Evolutionary conservation across 2,329 filamentous ascomycete species (phyloP), one percentile per base, ranked within the genome.

Genomic region (Dothideomycetidae sp.): DNA sequence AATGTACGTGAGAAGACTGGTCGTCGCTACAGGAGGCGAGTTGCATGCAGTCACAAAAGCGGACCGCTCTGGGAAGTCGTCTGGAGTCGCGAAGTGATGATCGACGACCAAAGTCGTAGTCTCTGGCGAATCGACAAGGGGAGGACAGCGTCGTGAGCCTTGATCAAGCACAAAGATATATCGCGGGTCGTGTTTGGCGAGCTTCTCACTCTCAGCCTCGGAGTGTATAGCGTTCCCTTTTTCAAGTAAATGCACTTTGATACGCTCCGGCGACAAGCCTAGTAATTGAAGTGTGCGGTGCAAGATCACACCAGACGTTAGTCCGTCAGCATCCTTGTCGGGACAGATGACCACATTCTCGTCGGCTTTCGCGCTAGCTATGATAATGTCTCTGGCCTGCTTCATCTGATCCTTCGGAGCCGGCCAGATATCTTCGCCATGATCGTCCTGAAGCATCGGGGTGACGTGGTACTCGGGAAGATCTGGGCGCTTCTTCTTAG

Each of bases 281-380:
- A 81, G 66, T 2, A 70, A 55, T 2, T 67, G 53, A 3, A 81
- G 59, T 0, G 74, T 78, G 38, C 67, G 69, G 39, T 71, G 61
- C 2, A 81, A 51, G 18, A 80, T 79, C 1, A 69, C 68, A 1
- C 76, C 77, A 2, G 75, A 71, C 2, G 69, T 69, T 3, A 81
- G 58, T 0, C 76, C 77, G 52, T 81, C 76, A 2, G 74, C 74
- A 46, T 80, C 75, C 48, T 79, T 80, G 50, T 81, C 76, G 0
- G 77, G 77, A 0, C 79, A 63, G 10, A 81, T 72, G 12, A 80
- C 53, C 1, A 68, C 70, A 23, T 57, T 61, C 39, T 70, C 62
- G 7, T 63, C 55, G 9, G 68, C 56, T 11, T 57, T 48, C 12
- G 65, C 72, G 52, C 74, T 77, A 52, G 74, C 64, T 31, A 51